phyloP scores from a whole-genome alignment of 192 early-diverging fungal species.

The Mortierella alpina region DNA sequence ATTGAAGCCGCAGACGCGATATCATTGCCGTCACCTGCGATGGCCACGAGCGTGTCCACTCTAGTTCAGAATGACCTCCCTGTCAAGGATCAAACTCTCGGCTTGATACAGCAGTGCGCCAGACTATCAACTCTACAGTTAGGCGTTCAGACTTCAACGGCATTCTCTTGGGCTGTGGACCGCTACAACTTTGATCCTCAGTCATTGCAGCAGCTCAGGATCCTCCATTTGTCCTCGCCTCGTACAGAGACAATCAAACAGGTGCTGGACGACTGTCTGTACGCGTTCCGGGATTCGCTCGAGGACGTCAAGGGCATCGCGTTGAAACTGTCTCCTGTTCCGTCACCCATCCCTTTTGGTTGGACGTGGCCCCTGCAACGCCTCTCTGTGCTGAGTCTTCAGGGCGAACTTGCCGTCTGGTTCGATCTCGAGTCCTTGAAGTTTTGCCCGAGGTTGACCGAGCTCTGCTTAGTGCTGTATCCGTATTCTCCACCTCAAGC shows the following conservation, averaged over 20 bases:
- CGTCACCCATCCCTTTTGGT: slow-evolving; percentile 21
- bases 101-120: slow-evolving; percentile 9
- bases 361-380: slow-evolving; percentile 30
- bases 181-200: slow-evolving; percentile 3
- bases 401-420: slow-evolving; percentile 33
- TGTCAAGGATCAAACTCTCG: slow-evolving; percentile 9
- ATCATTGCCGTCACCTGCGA: background rate
- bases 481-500: slow-evolving; percentile 31
- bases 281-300: slow-evolving; percentile 34
- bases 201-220: slow-evolving; percentile 2
- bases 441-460: slow-evolving; percentile 20
- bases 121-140: slow-evolving; percentile 31
- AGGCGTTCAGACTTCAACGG: slow-evolving; percentile 20
- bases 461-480: slow-evolving; percentile 28
- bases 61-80: background rate
- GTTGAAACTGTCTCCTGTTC: slow-evolving; percentile 19
- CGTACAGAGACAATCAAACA: slow-evolving; percentile 10
- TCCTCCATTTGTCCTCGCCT: slow-evolving; percentile 24
- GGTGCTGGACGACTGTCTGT: slow-evolving; percentile 21
- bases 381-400: slow-evolving; percentile 10
- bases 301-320: slow-evolving; percentile 28
- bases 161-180: slow-evolving; percentile 32
- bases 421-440: slow-evolving; percentile 34
- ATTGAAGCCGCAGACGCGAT: background rate
- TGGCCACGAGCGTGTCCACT: background rate